Evolutionary conservation across 2,329 filamentous ascomycete genomes (phyloP), one percentile per base, ranked within the genome.

Genomic region (Colletotrichum costaricense): DNA sequence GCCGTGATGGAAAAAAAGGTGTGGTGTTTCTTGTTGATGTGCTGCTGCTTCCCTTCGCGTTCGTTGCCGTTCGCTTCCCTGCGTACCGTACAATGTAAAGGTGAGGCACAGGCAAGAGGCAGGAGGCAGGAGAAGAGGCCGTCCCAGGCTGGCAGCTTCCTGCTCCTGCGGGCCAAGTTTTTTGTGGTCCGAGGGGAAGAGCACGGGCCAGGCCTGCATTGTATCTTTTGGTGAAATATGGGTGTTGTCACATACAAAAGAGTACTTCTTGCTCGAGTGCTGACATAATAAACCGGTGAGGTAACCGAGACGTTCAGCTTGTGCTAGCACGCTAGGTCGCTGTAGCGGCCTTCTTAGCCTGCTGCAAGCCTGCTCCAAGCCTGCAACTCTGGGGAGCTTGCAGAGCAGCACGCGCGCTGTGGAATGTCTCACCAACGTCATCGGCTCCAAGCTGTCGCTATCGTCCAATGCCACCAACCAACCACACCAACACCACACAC

Each of bases 391-490:
- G 42, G 42, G 42, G 65, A 60, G 65, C 30, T 66, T n/a, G 35
- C 60, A 49, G 59, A 63, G 57, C 69, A 49, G 12, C 66, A 42
- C 42, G 38, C 38, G 38, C 38, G 19, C 42, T 19, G 30, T 64
- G 46, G 46, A 42, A 72, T 73, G 67, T 73, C 67, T 73, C 71
- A 71, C 56, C 56, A 73, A 73, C 71, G 71, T 73, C 71, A 73
- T 73, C 56, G 71, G 55, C 62, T 38, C 62, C 56, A 42, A 69
- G 24, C 28, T 65, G 56, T 73, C 49, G 62, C 22, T 56, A 16
- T 58, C 22, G 52, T 57, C 52, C 24, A 26, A 56, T 35, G 52
- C 59, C 5, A 12, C 6, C 55, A 55, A 56, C 26, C 66, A 73
- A 60, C 70, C 59, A 64, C 33, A 70, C 62, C 38, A 42, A 42